Conservation (phyloP, 179 eudicot genomes). For the Silene vulgaris region DNA sequence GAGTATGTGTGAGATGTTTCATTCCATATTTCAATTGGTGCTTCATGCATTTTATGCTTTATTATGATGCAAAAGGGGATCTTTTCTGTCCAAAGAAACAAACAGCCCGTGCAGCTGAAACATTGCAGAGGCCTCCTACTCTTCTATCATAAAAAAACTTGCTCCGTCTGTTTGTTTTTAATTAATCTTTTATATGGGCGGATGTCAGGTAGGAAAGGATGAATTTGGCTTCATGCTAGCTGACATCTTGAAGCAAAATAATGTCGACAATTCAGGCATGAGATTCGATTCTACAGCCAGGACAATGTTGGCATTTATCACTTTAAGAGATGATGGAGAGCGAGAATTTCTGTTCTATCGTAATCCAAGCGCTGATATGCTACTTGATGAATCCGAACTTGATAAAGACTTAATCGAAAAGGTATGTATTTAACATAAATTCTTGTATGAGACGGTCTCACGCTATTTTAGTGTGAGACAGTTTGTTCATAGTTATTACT, state of each 20-base stretch:
- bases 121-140: background rate
- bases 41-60: background rate
- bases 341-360: constrained; percentile 58
- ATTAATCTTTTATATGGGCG: background rate
- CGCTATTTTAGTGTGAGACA: background rate
- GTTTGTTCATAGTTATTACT: background rate
- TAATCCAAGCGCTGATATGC: constrained; percentile 64
- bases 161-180: background rate
- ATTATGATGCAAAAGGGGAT: background rate
- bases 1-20: background rate
- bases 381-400: constrained; percentile 43
- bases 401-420: constrained; percentile 37
- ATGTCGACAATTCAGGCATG: constrained; percentile 46
- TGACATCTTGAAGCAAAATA: constrained; percentile 46
- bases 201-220: constrained; percentile 50
- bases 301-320: constrained; percentile 53
- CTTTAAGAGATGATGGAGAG: constrained; percentile 51
- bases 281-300: constrained; percentile 47
- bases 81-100: background rate
- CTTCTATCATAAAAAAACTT: background rate
- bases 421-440: constrained; percentile 24
- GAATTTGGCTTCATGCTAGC: constrained; percentile 60
- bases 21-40: background rate
- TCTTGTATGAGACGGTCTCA: background rate
- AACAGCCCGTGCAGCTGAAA: background rate